phyloP scores from a whole-genome alignment of 768 basidiomycete species.

The Boletellus ananas region DNA sequence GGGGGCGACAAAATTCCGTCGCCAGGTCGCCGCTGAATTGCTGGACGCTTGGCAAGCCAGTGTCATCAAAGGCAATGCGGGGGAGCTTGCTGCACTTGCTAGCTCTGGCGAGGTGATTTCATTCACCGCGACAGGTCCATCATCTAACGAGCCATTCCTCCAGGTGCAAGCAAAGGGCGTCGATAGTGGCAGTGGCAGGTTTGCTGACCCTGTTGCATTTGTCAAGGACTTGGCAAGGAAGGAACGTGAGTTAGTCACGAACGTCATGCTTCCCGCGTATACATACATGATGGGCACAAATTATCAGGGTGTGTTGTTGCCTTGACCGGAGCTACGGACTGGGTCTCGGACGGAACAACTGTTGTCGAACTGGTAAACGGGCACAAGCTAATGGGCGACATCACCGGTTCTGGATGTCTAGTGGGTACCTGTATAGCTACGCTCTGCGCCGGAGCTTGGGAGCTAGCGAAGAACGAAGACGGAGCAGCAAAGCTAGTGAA shows the following conservation, averaged over 20 bases:
- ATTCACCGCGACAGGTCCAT: not conserved
- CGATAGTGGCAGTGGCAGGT: conserved; percentile 76
- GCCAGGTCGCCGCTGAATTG: conserved; percentile 53
- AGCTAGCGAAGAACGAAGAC: conserved; percentile 27
- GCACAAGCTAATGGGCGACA: conserved; percentile 62
- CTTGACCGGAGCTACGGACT: conserved; percentile 77
- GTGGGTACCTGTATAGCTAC: conserved; percentile 73
- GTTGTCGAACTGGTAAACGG: conserved; percentile 78
- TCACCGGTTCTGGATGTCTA: conserved; percentile 91
- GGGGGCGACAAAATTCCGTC: conserved; percentile 75
- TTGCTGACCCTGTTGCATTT: conserved; percentile 68
- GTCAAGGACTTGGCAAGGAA: conserved; percentile 66
- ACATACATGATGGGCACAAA: not conserved
- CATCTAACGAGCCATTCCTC: not conserved
- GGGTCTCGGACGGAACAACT: conserved; percentile 73
- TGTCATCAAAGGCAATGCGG: conserved; percentile 93
- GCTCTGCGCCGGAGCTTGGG: conserved; percentile 69
- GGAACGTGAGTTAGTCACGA: conserved; percentile 54
- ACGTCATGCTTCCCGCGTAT: not conserved
- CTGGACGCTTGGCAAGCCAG: conserved; percentile 78
- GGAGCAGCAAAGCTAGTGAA: conserved; percentile 48
- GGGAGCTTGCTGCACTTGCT: conserved; percentile 76
- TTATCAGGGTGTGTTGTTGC: conserved; percentile 70
- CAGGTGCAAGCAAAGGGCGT: conserved; percentile 79
- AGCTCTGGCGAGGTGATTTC: conserved; percentile 65